These are phyloP conservation scores for Candida lessepsii DNA, from an alignment of 805 yeast species.

Conservation along the genomic window DNA sequence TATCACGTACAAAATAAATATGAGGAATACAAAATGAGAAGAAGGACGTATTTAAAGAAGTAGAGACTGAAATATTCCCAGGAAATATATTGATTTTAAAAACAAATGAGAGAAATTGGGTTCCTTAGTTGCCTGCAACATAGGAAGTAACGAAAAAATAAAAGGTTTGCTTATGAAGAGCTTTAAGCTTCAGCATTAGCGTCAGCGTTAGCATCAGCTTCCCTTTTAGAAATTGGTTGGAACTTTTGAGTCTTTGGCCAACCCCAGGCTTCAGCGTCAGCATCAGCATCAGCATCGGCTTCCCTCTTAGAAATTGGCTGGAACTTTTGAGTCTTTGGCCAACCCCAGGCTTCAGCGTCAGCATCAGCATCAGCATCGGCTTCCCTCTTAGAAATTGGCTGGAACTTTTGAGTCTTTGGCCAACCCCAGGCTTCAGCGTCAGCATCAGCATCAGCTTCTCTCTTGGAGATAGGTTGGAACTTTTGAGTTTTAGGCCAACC, in stretches of 20 bases:
- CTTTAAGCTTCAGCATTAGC: constrained; percentile 18
- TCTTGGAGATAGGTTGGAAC: constrained; percentile 13
- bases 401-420: constrained; percentile 12
- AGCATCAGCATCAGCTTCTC: constrained; percentile 12
- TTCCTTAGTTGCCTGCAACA: too few species aligned
- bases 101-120: too few species aligned
- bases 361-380: constrained; percentile 16
- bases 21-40: too few species aligned
- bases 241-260: constrained; percentile 11
- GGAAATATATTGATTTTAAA: too few species aligned
- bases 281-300: constrained; percentile 11
- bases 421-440: constrained; percentile 16
- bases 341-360: constrained; percentile 18
- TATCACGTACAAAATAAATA: too few species aligned
- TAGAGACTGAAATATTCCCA: too few species aligned
- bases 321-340: constrained; percentile 11
- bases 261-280: constrained; percentile 10
- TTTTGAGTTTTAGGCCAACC: constrained; percentile 12
- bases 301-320: constrained; percentile 18
- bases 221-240: constrained; percentile 13
- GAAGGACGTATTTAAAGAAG: too few species aligned
- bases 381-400: constrained; percentile 12
- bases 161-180: too few species aligned
- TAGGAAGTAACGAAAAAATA: too few species aligned
- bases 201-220: constrained; percentile 19